phyloP scores from a whole-genome alignment of 116 monocot species.

The Zostera marina region DNA sequence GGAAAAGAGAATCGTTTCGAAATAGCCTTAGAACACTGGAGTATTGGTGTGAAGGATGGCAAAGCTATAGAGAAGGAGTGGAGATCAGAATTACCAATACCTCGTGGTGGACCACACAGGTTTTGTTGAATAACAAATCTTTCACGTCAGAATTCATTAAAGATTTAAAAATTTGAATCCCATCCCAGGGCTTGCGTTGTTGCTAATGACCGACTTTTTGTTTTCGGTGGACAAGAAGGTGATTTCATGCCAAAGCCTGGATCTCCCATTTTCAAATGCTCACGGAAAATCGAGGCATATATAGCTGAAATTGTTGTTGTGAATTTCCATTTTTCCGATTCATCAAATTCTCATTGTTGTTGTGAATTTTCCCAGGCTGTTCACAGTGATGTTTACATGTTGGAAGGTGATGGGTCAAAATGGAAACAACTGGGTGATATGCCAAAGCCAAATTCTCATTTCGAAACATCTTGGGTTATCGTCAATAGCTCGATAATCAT shows the following conservation, averaged over 20 bases:
- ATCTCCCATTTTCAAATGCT: constrained; percentile 92
- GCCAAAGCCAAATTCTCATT: constrained; percentile 98
- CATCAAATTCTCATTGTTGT: background rate
- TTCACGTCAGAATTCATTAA: background rate
- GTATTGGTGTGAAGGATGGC: constrained; percentile 87
- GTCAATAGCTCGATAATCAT: constrained; percentile 87
- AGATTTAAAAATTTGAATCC: background rate
- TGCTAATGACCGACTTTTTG: constrained; percentile 64
- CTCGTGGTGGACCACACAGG: constrained; percentile 95
- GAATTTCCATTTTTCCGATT: constrained; percentile 23
- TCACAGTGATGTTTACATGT: constrained; percentile 81
- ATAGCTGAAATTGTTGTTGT: background rate
- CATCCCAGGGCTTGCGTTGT: constrained; percentile 73
- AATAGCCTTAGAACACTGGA: constrained; percentile 87
- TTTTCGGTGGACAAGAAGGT: constrained; percentile 97
- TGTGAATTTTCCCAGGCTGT: constrained; percentile 36
- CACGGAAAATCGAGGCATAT: constrained; percentile 57
- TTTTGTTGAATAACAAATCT: constrained; percentile 3
- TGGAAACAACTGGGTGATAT: constrained; percentile 78
- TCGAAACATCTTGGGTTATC: constrained; percentile 10
- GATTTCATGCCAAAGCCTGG: constrained; percentile 98
- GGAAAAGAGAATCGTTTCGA: constrained; percentile 80
- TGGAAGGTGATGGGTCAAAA: constrained; percentile 38
- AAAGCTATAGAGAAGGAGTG: constrained; percentile 77
- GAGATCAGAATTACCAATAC: constrained; percentile 76